Evolutionary conservation across 805 yeast genomes (phyloP).

Genomic region (Saccharomycopsis vini): DNA sequence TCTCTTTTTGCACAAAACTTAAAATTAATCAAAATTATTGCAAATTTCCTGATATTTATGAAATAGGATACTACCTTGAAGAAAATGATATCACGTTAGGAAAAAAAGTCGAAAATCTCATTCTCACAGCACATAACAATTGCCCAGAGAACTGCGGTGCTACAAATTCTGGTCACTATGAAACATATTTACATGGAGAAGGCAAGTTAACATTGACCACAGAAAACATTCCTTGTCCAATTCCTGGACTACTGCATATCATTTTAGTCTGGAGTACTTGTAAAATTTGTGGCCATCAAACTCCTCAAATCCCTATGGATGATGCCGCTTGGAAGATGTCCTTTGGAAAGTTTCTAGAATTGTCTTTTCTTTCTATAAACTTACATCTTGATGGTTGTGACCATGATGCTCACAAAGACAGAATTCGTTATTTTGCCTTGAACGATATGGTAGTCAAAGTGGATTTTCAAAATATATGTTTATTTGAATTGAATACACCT

Average conservation of each 20-base stretch:
- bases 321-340: conserved; percentile 86
- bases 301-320: conserved; percentile 76
- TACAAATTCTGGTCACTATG: conserved; percentile 59
- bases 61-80: conserved; percentile 83
- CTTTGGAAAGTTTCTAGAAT: conserved; percentile 86
- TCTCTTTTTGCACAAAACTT: conserved; percentile 75
- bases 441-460: conserved; percentile 71
- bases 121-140: conserved; percentile 50
- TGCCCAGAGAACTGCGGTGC: conserved; percentile 85
- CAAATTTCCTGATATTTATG: conserved; percentile 77
- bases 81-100: conserved; percentile 79
- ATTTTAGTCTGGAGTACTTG: conserved; percentile 91
- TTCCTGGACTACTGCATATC: conserved; percentile 56
- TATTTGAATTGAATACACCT: conserved; percentile 76
- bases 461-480: conserved; percentile 67
- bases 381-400: conserved; percentile 54
- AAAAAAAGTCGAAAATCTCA: conserved; percentile 72
- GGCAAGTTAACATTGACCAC: conserved; percentile 74
- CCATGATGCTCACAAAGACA: conserved; percentile 77
- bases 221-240: conserved; percentile 47
- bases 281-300: conserved; percentile 60
- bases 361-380: conserved; percentile 65
- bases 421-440: conserved; percentile 75
- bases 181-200: conserved; percentile 81
- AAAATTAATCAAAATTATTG: conserved; percentile 85